Evolutionary conservation across 2,329 filamentous ascomycete species (phyloP).

Genomic region (Cladosporium phlei): DNA sequence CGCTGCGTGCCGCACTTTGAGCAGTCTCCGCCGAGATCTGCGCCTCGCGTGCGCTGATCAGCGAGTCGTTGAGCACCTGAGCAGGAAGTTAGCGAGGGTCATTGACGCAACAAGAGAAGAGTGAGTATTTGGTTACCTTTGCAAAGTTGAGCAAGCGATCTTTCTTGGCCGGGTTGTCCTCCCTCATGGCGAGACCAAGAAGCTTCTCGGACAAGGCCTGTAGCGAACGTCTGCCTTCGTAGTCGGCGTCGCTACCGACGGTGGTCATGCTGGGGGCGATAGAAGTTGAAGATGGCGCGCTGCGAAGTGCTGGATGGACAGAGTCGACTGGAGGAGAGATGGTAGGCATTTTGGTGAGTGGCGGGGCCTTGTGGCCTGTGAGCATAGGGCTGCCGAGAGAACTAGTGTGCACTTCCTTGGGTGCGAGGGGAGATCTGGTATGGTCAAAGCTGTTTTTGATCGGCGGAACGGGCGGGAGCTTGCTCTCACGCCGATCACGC

Average conservation of each 20-base stretch:
- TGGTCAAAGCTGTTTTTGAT: constrained; percentile 6
- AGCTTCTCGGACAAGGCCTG: constrained; percentile 11
- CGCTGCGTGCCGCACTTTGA: constrained; percentile 22
- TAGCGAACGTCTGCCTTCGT: constrained; percentile 8
- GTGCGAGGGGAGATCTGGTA: not conserved
- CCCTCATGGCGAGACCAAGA: constrained; percentile 9
- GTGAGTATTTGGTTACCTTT: constrained; percentile 18
- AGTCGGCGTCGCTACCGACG: not conserved
- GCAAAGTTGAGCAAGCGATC: constrained; percentile 23
- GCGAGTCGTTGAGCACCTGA: constrained; percentile 23
- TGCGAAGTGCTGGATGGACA: constrained; percentile 9
- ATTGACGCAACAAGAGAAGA: not conserved
- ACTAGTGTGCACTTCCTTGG: not conserved
- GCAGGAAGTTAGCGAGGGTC: not conserved
- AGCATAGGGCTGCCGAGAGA: constrained; percentile 5
- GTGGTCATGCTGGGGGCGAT: not conserved
- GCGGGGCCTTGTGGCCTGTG: not conserved
- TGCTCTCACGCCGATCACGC: constrained; percentile 22
- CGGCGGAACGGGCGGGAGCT: constrained; percentile 11
- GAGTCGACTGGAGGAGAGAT: constrained; percentile 12
- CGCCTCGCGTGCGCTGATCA: constrained; percentile 25
- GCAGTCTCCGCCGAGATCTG: constrained; percentile 25
- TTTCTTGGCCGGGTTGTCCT: constrained; percentile 19
- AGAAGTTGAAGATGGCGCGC: not conserved
- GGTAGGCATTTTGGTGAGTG: constrained; percentile 13